A percentile compares a stretch with the other conserved stretches of the same genome.
Conservation (phyloP, 805 yeast species). For the Dipodascopsis uninucleata region DNA sequence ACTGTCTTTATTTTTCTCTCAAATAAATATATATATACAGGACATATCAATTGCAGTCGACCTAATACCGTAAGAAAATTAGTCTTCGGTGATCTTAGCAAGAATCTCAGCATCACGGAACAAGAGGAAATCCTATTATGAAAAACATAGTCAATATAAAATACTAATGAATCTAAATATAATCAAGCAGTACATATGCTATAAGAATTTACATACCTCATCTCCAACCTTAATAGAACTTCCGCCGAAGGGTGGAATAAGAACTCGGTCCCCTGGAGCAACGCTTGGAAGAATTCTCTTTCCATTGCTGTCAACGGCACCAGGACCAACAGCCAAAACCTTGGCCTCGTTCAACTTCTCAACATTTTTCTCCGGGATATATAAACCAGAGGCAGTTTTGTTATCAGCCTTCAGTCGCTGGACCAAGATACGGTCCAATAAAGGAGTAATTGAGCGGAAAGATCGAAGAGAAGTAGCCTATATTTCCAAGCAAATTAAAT, state of each 20-base stretch:
- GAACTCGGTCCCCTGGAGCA: conserved; percentile 84
- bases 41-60: background rate
- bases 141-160: background rate
- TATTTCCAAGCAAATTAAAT: background rate
- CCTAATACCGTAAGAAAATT: conserved; percentile 39
- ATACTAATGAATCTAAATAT: background rate
- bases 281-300: conserved; percentile 69
- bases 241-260: conserved; percentile 95
- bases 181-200: background rate
- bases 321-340: conserved; percentile 95
- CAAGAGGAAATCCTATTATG: conserved; percentile 49
- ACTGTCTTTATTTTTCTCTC: background rate
- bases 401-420: conserved; percentile 90
- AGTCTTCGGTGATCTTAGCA: conserved; percentile 75
- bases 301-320: conserved; percentile 73
- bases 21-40: background rate
- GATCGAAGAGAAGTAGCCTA: conserved; percentile 54
- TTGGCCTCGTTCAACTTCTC: conserved; percentile 89
- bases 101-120: conserved; percentile 93
- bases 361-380: conserved; percentile 93
- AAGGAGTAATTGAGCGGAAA: conserved; percentile 84
- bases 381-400: conserved; percentile 88
- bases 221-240: conserved; percentile 81
- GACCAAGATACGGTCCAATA: conserved; percentile 92
- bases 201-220: conserved; percentile 45